phyloP scores from a whole-genome alignment of 2,329 filamentous ascomycete genomes.

The Verticillium nubilum region DNA sequence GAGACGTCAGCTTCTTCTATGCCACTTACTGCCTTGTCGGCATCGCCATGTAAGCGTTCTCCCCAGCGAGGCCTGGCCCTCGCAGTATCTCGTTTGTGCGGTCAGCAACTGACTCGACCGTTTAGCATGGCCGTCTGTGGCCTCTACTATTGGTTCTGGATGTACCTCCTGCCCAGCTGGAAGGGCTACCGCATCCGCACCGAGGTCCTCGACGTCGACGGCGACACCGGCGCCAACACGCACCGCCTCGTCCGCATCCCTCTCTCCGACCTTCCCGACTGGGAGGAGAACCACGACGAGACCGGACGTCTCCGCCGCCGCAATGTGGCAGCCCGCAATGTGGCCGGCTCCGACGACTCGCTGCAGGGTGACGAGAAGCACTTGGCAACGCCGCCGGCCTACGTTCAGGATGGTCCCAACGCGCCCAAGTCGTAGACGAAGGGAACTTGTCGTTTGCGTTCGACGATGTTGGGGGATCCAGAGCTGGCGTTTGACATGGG shows the following conservation, averaged over 20 bases:
- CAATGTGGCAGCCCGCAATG: background rate
- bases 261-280: conserved; percentile 39
- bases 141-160: conserved; percentile 55
- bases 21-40: conserved; percentile 62
- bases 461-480: background rate
- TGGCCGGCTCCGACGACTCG: background rate
- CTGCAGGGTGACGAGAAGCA: background rate
- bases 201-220: conserved; percentile 41
- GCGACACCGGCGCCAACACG: conserved; percentile 33
- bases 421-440: background rate
- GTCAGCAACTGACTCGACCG: background rate
- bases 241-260: conserved; percentile 50
- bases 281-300: conserved; percentile 56
- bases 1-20: conserved; percentile 70
- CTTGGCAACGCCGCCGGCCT: background rate
- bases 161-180: conserved; percentile 47
- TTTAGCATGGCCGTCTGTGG: conserved; percentile 44
- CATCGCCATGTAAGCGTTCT: conserved; percentile 62
- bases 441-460: background rate
- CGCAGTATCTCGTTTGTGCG: background rate
- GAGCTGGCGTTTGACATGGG: background rate
- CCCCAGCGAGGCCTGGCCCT: fast-evolving
- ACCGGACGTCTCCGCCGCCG: conserved; percentile 22
- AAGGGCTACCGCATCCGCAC: conserved; percentile 51
- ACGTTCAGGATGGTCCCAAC: background rate